These are phyloP conservation scores for Staphylotrichum longicolle DNA, from an alignment of 495 filamentous ascomycete species.

Conservation along the genomic window DNA sequence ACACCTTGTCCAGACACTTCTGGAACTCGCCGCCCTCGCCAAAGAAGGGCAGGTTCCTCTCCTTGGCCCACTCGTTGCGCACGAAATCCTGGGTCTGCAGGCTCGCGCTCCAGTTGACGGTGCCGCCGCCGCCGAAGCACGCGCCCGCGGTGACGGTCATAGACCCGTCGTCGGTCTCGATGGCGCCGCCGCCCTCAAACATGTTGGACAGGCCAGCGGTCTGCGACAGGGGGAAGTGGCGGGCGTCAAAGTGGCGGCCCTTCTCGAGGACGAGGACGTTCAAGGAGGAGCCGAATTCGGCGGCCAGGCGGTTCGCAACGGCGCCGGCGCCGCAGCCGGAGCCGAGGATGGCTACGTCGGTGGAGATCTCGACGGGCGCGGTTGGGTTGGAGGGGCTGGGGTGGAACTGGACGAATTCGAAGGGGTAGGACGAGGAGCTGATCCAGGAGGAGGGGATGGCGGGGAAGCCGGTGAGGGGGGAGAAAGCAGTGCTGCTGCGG, in stretches of 20 bases:
- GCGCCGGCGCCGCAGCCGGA: constrained; percentile 88
- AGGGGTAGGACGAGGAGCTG: constrained; percentile 46
- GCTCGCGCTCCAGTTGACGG: constrained; percentile 84
- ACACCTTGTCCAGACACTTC: constrained; percentile 65
- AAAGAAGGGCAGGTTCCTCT: constrained; percentile 70
- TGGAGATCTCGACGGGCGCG: constrained; percentile 54
- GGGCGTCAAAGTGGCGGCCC: constrained; percentile 38
- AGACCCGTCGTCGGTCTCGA: constrained; percentile 61
- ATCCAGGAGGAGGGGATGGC: constrained; percentile 60
- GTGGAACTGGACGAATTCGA: constrained; percentile 52
- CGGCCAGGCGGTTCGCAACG: constrained; percentile 73
- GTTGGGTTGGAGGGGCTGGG: constrained; percentile 19
- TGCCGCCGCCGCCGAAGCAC: constrained; percentile 83
- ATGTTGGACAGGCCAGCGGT: constrained; percentile 63
- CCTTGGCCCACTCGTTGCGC: constrained; percentile 74
- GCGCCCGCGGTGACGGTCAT: constrained; percentile 64
- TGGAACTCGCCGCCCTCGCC: constrained; percentile 68
- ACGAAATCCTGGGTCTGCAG: constrained; percentile 80
- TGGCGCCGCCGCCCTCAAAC: constrained; percentile 58
- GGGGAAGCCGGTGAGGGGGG: constrained; percentile 60
- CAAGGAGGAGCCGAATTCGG: constrained; percentile 55
- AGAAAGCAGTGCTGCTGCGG: constrained; percentile 56
- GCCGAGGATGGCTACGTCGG: constrained; percentile 81
- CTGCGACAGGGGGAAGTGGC: constrained; percentile 66
- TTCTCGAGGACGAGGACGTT: constrained; percentile 82